Evolutionary conservation across 805 yeast species (phyloP), one percentile per base, ranked within the genome.

Genomic region (Teunomyces atbi): DNA sequence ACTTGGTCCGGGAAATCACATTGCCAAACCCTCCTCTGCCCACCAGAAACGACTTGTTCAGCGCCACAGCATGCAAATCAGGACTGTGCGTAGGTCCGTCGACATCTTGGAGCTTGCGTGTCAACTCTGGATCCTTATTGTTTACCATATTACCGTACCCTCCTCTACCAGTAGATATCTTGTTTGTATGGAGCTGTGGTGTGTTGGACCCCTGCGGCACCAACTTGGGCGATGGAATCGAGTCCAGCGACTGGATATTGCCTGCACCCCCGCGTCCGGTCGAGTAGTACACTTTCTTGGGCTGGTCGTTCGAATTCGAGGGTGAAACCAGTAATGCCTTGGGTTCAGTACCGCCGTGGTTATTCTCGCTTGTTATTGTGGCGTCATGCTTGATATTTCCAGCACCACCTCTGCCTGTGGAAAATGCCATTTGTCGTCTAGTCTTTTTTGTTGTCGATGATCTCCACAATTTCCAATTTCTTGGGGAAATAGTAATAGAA

Each of bases 221-320:
- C 27, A 80, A 69, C 41, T 73, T 77, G 3, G 86, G 86, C 6
- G 79, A 71, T 3, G 82, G 81, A 20, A 69, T 61, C 27, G 68
- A 62, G 33, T 59, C 54, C 49, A 43, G 49, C 3, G 69, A 54
- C 53, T 76, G 69, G 45, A 84, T 79, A 62, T 85, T 85, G 5
- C 91, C 91, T 1, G 85, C 84, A 7, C 92, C 92, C 8, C 92
- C 92, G 52, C 92, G 74, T 4, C 91, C 91, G 0, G 90, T 84
- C n/a, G 88, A 75, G 53, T 76, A 77, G 47, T 67, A 69, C 5
- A 68, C 59, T 51, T 56, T 63, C 47, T 65, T 66, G 26, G 20
- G 30, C 13, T 37, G 42, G 12, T 48, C 49, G 23, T 36, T 44
- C 12, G 53, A 44, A 13, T 12, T 28, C 4, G 53, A 38, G 5